These are phyloP conservation scores for Tulasnella sp. DNA, from an alignment of 768 basidiomycete species.

Conservation along the genomic window DNA sequence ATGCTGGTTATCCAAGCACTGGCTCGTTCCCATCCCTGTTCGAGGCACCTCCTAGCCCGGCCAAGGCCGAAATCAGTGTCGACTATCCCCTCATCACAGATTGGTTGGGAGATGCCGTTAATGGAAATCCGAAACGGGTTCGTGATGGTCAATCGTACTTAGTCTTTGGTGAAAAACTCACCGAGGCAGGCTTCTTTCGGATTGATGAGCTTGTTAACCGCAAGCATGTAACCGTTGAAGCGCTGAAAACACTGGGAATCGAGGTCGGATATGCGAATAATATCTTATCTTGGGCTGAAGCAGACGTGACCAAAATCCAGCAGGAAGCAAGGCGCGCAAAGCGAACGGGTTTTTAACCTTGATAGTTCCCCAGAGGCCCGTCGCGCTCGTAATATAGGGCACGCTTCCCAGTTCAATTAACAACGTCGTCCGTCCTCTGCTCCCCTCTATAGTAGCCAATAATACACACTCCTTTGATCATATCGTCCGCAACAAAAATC, in stretches of 20 bases:
- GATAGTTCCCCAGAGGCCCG: neutral
- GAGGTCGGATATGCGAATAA: neutral
- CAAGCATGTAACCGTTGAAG: neutral
- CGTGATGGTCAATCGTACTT: neutral
- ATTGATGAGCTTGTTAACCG: neutral
- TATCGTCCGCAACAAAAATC: neutral
- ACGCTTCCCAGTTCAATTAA: too few relatives aligned
- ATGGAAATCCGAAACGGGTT: neutral
- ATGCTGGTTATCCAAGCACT: neutral
- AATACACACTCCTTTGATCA: neutral
- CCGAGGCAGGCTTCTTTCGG: neutral
- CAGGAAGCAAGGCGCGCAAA: neutral
- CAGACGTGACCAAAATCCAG: neutral
- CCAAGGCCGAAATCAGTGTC: neutral
- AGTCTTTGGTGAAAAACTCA: neutral
- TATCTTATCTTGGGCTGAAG: neutral
- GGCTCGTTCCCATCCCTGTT: neutral
- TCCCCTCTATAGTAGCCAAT: neutral
- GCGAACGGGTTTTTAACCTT: neutral
- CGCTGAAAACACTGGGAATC: neutral
- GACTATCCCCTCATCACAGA: neutral
- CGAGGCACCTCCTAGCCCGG: neutral
- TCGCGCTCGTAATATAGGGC: too few relatives aligned
- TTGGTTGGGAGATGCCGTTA: neutral
- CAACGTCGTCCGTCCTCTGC: too few relatives aligned